Evolutionary conservation across 805 yeast genomes (phyloP).

Genomic region (Schwanniomyces occidentalis): DNA sequence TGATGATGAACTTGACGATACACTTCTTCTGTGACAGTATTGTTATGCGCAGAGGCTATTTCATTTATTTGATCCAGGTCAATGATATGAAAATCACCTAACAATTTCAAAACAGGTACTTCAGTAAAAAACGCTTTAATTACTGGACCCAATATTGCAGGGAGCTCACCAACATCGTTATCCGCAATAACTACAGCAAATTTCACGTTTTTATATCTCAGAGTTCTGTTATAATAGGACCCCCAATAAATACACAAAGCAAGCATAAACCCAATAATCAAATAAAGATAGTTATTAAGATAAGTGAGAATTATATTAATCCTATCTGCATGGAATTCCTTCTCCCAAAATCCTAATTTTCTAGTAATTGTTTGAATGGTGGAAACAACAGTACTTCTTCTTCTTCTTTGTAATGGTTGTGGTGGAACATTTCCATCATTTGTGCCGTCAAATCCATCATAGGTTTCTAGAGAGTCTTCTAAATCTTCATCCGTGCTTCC

Average conservation of each 20-base stretch:
- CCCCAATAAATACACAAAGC: too few species aligned
- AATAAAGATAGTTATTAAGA: conserved; percentile 22
- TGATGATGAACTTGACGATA: conserved; percentile 31
- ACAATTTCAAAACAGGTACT: conserved; percentile 17
- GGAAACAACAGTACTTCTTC: conserved; percentile 21
- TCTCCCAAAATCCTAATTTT: conserved; percentile 30
- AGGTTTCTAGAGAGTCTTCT: conserved; percentile 11
- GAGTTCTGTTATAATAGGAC: too few species aligned
- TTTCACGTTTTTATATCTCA: conserved; percentile 20
- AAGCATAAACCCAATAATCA: too few species aligned
- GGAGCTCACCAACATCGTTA: conserved; percentile 16
- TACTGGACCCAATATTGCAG: conserved; percentile 24
- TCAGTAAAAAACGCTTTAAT: conserved; percentile 22
- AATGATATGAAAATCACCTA: conserved; percentile 27
- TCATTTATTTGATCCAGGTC: conserved; percentile 14
- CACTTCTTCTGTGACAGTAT: conserved; percentile 26
- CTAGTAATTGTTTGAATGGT: conserved; percentile 19
- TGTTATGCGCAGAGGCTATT: conserved; percentile 20
- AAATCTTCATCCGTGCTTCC: not conserved
- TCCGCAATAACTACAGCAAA: conserved; percentile 31
- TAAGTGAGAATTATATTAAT: conserved; percentile 20
- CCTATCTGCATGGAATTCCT: conserved; percentile 24
- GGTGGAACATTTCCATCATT: conserved; percentile 1
- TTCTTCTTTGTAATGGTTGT: conserved; percentile 7
- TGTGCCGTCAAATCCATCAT: conserved; percentile 4